Evolutionary conservation across 768 basidiomycete species (phyloP).

Genomic region (Clitopilus passeckerianus): DNA sequence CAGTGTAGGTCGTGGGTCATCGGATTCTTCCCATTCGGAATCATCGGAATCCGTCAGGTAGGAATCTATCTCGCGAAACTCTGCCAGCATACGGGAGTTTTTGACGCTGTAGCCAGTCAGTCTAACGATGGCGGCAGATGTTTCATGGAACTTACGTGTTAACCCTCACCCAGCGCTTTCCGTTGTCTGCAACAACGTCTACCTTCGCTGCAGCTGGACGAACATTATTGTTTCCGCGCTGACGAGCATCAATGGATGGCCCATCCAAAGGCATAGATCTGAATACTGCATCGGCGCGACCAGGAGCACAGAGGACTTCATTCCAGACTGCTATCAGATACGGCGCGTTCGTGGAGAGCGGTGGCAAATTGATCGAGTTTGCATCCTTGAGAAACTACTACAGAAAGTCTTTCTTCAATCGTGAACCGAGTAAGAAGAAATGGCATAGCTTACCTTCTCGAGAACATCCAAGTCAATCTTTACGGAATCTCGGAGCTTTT

Average conservation of each 20-base stretch:
- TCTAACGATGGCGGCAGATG: background rate
- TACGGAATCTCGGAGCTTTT: conserved; percentile 39
- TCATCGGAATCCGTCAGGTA: conserved; percentile 60
- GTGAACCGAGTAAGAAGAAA: background rate
- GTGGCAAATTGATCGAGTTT: conserved; percentile 34
- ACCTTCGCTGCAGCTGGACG: conserved; percentile 55
- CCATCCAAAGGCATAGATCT: conserved; percentile 37
- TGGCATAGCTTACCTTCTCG: conserved; percentile 30
- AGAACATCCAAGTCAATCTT: conserved; percentile 40
- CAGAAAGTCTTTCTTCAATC: background rate
- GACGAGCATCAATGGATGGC: conserved; percentile 9
- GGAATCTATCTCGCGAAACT: conserved; percentile 83
- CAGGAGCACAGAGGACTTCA: conserved; percentile 59
- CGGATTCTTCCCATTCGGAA: conserved; percentile 48
- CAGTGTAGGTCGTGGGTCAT: conserved; percentile 38
- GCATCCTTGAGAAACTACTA: conserved; percentile 63
- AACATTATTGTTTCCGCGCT: conserved; percentile 11
- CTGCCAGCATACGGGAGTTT: conserved; percentile 68
- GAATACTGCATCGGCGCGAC: conserved; percentile 55
- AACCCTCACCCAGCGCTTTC: conserved; percentile 75
- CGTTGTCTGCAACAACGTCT: conserved; percentile 75
- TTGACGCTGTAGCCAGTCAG: conserved; percentile 48
- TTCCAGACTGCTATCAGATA: conserved; percentile 82
- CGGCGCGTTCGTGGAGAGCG: conserved; percentile 72
- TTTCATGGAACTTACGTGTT: conserved; percentile 61